Percentiles rank a stretch among this genome's conserved stretches.
These are phyloP conservation scores for Lipomyces sp. DNA, from an alignment of 805 yeast species.

Conservation along the genomic window DNA sequence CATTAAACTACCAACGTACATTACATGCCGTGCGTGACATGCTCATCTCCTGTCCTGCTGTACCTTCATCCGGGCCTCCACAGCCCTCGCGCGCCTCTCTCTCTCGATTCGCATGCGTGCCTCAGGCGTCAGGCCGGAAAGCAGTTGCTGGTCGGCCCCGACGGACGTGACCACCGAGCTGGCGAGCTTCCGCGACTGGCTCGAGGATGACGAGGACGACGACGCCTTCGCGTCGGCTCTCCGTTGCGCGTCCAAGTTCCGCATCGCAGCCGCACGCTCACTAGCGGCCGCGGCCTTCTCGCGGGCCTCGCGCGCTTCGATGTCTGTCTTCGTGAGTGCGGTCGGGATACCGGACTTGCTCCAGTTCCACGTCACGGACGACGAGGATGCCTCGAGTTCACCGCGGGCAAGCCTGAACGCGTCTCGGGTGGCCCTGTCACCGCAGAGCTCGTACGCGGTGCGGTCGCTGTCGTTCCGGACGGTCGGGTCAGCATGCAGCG, in stretches of 20 bases:
- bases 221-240: conserved; percentile 9
- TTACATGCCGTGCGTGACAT: no score
- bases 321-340: conserved; percentile 42
- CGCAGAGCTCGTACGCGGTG: conserved; percentile 66
- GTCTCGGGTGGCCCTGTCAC: conserved; percentile 40
- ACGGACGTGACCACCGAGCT: conserved; percentile 30
- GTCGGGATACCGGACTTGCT: conserved; percentile 58
- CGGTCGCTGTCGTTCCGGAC: conserved; percentile 51
- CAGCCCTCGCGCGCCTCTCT: conserved; percentile 94
- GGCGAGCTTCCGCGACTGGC: conserved; percentile 23
- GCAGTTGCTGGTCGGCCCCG: conserved; percentile 26
- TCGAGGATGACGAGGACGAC: no score
- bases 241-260: conserved; percentile 26
- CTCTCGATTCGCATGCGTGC: conserved; percentile 79
- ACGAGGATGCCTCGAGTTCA: conserved; percentile 55
- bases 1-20: no score
- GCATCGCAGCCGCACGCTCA: conserved; percentile 30
- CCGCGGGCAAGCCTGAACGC: conserved; percentile 68
- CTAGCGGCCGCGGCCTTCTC: conserved; percentile 13
- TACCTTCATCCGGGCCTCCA: conserved; percentile 65
- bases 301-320: conserved; percentile 31
- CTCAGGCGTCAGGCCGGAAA: conserved; percentile 60
- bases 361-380: conserved; percentile 64
- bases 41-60: background rate
- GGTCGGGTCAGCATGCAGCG: conserved; percentile 69